phyloP scores from a whole-genome alignment of 768 basidiomycete species.

The Suillus brevipes region DNA sequence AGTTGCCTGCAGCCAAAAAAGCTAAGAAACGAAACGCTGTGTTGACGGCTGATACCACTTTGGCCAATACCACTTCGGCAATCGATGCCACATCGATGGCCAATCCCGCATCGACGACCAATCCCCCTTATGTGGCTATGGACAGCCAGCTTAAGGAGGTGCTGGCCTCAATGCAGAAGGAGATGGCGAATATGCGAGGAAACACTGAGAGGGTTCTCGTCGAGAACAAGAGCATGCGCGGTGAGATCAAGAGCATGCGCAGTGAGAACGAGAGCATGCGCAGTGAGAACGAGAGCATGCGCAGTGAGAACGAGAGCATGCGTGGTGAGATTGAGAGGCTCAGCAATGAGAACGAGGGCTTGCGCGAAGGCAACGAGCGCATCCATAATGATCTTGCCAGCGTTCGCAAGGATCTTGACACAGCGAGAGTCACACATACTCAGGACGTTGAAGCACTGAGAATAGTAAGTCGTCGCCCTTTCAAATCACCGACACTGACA shows the following conservation, averaged over 20 bases:
- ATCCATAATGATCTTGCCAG: background rate
- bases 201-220: background rate
- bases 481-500: background rate
- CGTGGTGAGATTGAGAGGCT: background rate
- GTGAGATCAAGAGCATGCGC: background rate
- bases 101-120: background rate
- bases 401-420: background rate
- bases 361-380: too few species aligned
- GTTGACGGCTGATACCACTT: too few species aligned
- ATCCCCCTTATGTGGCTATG: background rate
- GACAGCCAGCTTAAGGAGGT: background rate
- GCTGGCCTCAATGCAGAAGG: background rate
- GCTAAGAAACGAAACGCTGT: too few species aligned
- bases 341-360: background rate
- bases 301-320: background rate
- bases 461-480: background rate
- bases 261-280: background rate
- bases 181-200: background rate
- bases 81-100: too few species aligned
- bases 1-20: too few species aligned
- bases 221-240: too few species aligned
- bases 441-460: background rate
- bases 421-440: background rate
- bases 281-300: background rate
- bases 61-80: too few species aligned